Conservation (phyloP, 2,329 filamentous ascomycete species). For the Graphilbum sp. region DNA sequence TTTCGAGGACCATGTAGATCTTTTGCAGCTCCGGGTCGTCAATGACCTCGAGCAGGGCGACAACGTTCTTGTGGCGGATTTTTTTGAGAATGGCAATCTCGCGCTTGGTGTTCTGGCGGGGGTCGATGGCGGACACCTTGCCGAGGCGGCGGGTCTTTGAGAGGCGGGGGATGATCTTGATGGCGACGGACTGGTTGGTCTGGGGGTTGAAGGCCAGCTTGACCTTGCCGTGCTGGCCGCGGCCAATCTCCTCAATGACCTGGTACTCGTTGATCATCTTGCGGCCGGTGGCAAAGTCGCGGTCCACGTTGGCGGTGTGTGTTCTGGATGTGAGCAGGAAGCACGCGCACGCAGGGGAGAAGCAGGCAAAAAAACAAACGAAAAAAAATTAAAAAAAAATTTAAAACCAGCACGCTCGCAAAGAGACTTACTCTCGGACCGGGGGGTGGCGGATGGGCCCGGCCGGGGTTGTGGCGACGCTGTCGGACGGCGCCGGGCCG, state of each 20-base stretch:
- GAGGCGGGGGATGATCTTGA: slow-evolving; percentile 96
- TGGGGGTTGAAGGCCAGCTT: slow-evolving; percentile 76
- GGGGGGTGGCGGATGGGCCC: slow-evolving; percentile 48
- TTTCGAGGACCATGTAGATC: slow-evolving; percentile 95
- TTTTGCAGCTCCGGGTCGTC: slow-evolving; percentile 94
- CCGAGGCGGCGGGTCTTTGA: slow-evolving; percentile 89
- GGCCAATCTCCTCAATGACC: slow-evolving; percentile 87
- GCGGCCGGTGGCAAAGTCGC: slow-evolving; percentile 74
- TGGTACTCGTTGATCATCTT: slow-evolving; percentile 98
- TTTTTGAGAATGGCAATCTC: slow-evolving; percentile 98
- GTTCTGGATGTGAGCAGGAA: slow-evolving; percentile 40
- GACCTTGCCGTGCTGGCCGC: slow-evolving; percentile 93
- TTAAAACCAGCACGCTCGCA: not conserved
- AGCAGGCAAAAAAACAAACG: not conserved
- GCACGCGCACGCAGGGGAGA: no score
- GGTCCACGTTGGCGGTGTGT: slow-evolving; percentile 79
- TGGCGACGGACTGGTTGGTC: slow-evolving; percentile 68
- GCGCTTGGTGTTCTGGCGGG: slow-evolving; percentile 71
- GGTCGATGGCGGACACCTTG: slow-evolving; percentile 49
- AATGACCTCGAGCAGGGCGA: slow-evolving; percentile 89
- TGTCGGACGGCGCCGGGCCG: slow-evolving; percentile 34
- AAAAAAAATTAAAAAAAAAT: not conserved
- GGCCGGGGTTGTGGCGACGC: slow-evolving; percentile 29
- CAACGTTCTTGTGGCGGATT: slow-evolving; percentile 92
- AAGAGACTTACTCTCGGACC: slow-evolving; percentile 53